Evolutionary conservation across 176 grass and related monocot genomes (phyloP), one percentile per base, ranked within the genome.

Genomic region (Oryza officinalis): DNA sequence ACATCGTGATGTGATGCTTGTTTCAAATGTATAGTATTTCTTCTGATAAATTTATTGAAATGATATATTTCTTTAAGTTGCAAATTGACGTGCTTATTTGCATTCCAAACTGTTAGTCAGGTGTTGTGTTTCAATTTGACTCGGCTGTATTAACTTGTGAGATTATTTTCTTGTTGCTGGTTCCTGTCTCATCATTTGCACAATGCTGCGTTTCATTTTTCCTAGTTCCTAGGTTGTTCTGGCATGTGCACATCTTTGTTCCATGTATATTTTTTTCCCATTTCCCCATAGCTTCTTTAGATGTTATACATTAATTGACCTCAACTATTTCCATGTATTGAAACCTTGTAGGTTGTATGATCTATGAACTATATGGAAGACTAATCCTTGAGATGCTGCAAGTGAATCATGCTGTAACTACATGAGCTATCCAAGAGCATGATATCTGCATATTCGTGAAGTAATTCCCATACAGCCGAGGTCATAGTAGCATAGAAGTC

Each of bases 391-490:
- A 77, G 72, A 77, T 87, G 72, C 27, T 76, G 79, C 35, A 63
- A 76, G 49, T 61, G 72, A 77, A 76, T 77, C 65, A 70, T 70
- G 63, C 28, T 75, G 27, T 46, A 50, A 70, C 63, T 76, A 63
- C 86, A 67, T 76, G 64, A 65, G 10, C n/a, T 7, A 68, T 28
- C 38, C 27, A 76, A 63, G 61, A 37, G 72, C 72, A 77, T 49
- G 71, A 70, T 61, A 47, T 27, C 64, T 82, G 78, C 78, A 75
- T 81, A 69, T 47, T 76, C 69, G 73, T 76, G 86, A 87, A 82
- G 65, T 63, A 75, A 26, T 63, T 70, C 27, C 50, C 79, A 70
- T 70, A 71, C 79, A 77, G 35, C 79, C 6, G 63, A 63, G 71
- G 63, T 63, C 85, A 33, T 59, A 20, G 63, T 63, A 76, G 65